Evolutionary conservation across 768 basidiomycete genomes (phyloP).

Genomic region (Suillus paluster): DNA sequence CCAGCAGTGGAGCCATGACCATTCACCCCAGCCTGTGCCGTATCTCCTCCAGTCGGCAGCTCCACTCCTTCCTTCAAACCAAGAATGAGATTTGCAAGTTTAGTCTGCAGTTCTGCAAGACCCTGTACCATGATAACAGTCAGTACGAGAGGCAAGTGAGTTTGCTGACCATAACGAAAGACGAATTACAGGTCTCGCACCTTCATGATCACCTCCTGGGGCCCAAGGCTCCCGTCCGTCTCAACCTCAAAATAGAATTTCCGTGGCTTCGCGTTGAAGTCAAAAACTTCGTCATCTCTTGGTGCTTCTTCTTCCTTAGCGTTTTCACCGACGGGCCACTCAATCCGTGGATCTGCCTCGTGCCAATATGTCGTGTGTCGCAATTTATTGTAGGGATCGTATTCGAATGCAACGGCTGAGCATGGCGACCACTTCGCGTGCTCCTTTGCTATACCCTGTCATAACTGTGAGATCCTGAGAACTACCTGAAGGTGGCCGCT

Average conservation of each 20-base stretch:
- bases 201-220: conserved; percentile 90
- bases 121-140: conserved; percentile 50
- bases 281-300: conserved; percentile 82
- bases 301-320: conserved; percentile 82
- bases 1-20: conserved; percentile 20
- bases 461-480: conserved; percentile 3
- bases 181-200: conserved; percentile 39
- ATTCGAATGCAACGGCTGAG: conserved; percentile 94
- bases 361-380: conserved; percentile 96
- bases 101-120: conserved; percentile 76
- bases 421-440: conserved; percentile 99
- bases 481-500: not conserved
- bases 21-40: conserved; percentile 8
- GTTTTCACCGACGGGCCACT: conserved; percentile 94
- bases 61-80: conserved; percentile 73
- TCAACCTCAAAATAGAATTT: conserved; percentile 96
- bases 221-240: conserved; percentile 87
- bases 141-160: not conserved
- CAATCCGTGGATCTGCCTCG: conserved; percentile 76
- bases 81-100: conserved; percentile 78
- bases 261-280: conserved; percentile 84
- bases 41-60: conserved; percentile 45
- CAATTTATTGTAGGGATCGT: conserved; percentile 97
- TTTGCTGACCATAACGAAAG: not conserved
- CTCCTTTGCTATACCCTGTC: conserved; percentile 96